phyloP scores from a whole-genome alignment of 257 asterid genomes.

The Prunella vulgaris region DNA sequence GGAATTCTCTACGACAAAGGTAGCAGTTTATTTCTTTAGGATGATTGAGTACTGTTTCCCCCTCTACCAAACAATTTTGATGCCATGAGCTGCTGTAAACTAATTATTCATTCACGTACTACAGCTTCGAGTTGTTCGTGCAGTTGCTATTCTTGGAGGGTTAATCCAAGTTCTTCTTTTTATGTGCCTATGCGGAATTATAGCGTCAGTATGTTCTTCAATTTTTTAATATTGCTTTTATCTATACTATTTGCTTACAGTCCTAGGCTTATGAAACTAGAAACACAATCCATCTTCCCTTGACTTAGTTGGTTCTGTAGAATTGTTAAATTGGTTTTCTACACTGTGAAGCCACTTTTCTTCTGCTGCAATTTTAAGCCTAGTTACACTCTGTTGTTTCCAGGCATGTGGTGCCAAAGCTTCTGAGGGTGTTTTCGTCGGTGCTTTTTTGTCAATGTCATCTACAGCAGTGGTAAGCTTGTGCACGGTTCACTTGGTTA shows the following conservation, averaged over 20 bases:
- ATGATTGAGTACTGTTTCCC: neutral
- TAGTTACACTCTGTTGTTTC: conserved; percentile 26
- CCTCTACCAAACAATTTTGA: conserved; percentile 11
- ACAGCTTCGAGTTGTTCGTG: conserved; percentile 96
- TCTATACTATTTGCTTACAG: neutral
- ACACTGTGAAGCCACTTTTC: neutral
- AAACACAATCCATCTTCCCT: neutral
- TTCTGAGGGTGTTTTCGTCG: conserved; percentile 96
- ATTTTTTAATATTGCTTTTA: too few relatives aligned
- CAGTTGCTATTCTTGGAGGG: conserved; percentile 99
- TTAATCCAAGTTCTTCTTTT: conserved; percentile 84
- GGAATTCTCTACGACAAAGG: conserved; percentile 94
- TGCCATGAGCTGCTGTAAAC: conserved; percentile 13
- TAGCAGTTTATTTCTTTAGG: conserved; percentile 27
- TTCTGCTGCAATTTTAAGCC: conserved; percentile 17
- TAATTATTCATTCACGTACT: conserved; percentile 21
- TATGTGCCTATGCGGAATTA: conserved; percentile 92
- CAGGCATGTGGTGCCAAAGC: conserved; percentile 94
- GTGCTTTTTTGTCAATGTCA: conserved; percentile 96
- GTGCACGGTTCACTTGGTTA: conserved; percentile 11
- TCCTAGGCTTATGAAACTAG: conserved; percentile 1
- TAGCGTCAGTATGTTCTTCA: conserved; percentile 65
- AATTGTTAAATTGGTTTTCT: neutral
- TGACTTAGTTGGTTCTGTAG: neutral
- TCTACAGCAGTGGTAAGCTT: conserved; percentile 95